Percentiles rank a stretch among this genome's conserved stretches.
phyloP scores from a whole-genome alignment of 192 early-diverging fungal species.

The Umbelopsis ramanniana region DNA sequence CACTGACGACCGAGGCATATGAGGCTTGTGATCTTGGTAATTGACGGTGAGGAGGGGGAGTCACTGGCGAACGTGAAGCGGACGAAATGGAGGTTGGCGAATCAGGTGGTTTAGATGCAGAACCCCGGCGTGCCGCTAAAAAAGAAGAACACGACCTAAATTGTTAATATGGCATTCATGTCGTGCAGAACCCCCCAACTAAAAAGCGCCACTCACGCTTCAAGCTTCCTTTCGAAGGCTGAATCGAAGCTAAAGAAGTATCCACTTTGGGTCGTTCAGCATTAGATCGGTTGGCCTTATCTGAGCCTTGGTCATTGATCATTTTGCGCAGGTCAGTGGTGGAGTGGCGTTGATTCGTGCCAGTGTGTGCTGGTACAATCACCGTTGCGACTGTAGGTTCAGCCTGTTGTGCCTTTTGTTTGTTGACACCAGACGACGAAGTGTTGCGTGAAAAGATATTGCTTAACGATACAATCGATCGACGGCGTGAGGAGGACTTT shows the following conservation, averaged over 20 bases:
- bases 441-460: slow-evolving; percentile 24
- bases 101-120: slow-evolving; percentile 17
- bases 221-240: not conserved
- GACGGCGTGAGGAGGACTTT: slow-evolving; percentile 20
- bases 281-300: slow-evolving; percentile 1
- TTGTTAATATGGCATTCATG: slow-evolving; percentile 6
- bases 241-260: slow-evolving; percentile 12
- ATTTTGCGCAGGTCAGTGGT: slow-evolving; percentile 34
- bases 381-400: slow-evolving; percentile 3
- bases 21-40: slow-evolving; percentile 12
- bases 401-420: slow-evolving; percentile 19
- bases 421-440: not conserved
- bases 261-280: not conserved
- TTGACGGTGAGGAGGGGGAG: slow-evolving; percentile 28
- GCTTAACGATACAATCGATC: slow-evolving; percentile 28
- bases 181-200: not conserved
- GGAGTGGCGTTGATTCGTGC: slow-evolving; percentile 31
- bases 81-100: slow-evolving; percentile 30
- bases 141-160: not conserved
- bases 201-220: not conserved
- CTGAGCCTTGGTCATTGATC: not conserved
- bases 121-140: slow-evolving; percentile 4
- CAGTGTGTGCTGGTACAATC: slow-evolving; percentile 13
- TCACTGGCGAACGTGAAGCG: slow-evolving; percentile 33
- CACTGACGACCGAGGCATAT: not conserved